Base-by-base conservation (phyloP, 305 asterid species). In the Fraxinus xanthoxyloides region DNA sequence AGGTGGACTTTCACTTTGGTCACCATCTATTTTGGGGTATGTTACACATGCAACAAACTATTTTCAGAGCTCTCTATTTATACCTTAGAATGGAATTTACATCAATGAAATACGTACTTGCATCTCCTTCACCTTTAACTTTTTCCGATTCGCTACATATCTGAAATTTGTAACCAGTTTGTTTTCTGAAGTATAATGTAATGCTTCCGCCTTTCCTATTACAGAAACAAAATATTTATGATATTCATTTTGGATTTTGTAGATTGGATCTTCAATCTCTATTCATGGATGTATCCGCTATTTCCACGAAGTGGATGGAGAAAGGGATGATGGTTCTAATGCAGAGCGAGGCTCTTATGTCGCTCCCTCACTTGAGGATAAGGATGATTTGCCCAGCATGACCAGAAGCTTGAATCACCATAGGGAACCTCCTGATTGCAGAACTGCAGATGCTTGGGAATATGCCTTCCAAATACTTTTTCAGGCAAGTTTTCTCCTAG, bases 1-100 rank as follows among this genome's bases (percentile, higher is more conserved):
- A 94, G 99, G 93, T 95, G 99, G 98, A 95, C 99, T 4, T 92
- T 94, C 83, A 77, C 93, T 74, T 80, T 93, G 92, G 95, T 92
- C 84, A 90, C 94, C 32, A 4, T 94, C 85, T 94, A 91, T 84
- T 95, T 95, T 88, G 97, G 90, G 98, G 98, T 95, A 94, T 78
- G 95, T 76, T 75, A 80, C 79, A 84, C 84, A 82, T 87, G n/a
- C 19, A 13, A 67, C 74, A 12, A 65, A 15, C 73, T 10, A 65
- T 67, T 75, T 67, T 77, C 35, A 12, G 78, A 83, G 38, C 77
- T 77, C 72, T 85, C 78, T 83, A 77, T 81, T 12, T 65, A 15
- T 13, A 21, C 34, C 35, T 38, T 70, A 17, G 13, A 17, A 24
- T 21, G 70, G 15, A 59, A 8, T 59, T 19, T 19, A 3, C 38